A percentile compares a stretch with the other conserved stretches of the same genome.
These are phyloP conservation scores for Fusarium cicatricum DNA, from an alignment of 2,329 filamentous ascomycete genomes.

Conservation along the genomic window DNA sequence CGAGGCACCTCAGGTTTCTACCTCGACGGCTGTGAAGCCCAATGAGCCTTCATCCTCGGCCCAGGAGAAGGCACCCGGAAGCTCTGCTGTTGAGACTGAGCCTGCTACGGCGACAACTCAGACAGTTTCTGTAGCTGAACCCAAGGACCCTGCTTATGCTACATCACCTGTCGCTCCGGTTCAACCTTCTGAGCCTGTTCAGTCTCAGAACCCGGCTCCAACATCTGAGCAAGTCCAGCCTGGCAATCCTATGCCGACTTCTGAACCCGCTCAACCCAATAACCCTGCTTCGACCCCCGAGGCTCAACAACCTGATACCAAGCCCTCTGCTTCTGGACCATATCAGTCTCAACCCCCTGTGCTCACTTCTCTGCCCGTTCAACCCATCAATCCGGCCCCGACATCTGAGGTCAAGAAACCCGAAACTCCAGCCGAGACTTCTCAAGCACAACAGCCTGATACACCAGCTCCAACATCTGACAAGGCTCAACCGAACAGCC, in stretches of 20 bases:
- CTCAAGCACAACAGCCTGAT: constrained; percentile 13
- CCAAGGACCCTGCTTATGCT: constrained; percentile 10
- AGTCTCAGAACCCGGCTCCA: constrained; percentile 6
- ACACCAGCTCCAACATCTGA: constrained; percentile 9
- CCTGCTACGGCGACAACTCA: constrained; percentile 18
- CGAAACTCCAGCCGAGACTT: constrained; percentile 8
- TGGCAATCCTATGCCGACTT: constrained; percentile 2
- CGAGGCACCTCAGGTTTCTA: constrained; percentile 14
- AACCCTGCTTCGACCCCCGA: constrained; percentile 16
- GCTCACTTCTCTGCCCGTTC: constrained; percentile 2
- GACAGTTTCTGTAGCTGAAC: constrained; percentile 31
- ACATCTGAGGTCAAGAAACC: constrained; percentile 1
- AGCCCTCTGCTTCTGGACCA: constrained; percentile 8
- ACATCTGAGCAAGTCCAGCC: constrained; percentile 25
- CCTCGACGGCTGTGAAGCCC: constrained; percentile 12
- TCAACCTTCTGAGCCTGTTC: neutral
- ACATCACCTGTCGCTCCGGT: constrained; percentile 16
- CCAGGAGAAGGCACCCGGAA: constrained; percentile 1
- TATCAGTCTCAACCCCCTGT: constrained; percentile 8
- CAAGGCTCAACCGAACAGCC: constrained; percentile 2
- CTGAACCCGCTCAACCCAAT: constrained; percentile 18
- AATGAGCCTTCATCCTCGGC: constrained; percentile 11
- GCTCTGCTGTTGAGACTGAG: constrained; percentile 6
- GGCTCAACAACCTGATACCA: constrained; percentile 12
- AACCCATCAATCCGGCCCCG: constrained; percentile 5